Conservation (phyloP, 345 rosid species). For the Anastatica hierochuntica region DNA sequence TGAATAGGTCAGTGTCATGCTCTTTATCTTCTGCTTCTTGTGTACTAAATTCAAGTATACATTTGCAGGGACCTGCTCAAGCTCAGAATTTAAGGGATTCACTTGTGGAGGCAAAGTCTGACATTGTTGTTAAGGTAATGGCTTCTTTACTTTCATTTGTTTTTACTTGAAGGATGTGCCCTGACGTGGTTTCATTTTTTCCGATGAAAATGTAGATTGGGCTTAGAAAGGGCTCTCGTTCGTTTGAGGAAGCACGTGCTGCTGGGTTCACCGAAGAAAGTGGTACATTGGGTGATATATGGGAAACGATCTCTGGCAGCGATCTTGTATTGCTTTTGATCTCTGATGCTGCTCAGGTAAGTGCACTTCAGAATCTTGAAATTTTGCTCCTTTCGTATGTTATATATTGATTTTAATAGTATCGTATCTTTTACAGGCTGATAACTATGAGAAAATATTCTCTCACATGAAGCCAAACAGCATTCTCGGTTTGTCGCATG, state of each 20-base stretch:
- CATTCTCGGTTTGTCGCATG: conserved; percentile 89
- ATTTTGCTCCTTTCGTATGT: background rate
- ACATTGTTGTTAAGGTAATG: conserved; percentile 67
- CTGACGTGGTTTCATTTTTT: conserved; percentile 1
- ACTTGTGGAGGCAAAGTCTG: conserved; percentile 64
- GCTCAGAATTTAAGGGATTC: conserved; percentile 90
- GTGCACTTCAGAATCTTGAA: background rate
- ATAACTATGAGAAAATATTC: conserved; percentile 62
- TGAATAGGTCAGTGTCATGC: background rate
- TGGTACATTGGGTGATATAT: conserved; percentile 79
- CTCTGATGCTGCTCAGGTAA: conserved; percentile 89
- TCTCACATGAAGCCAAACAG: conserved; percentile 86
- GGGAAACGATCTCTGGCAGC: conserved; percentile 73
- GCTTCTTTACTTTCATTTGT: background rate
- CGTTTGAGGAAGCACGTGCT: conserved; percentile 78
- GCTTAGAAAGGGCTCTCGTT: conserved; percentile 71
- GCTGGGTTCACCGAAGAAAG: conserved; percentile 73
- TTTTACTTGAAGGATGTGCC: background rate
- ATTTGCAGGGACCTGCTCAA: conserved; percentile 77
- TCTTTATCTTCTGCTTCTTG: background rate
- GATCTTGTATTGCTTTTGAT: conserved; percentile 76
- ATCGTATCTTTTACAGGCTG: conserved; percentile 42
- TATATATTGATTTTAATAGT: background rate
- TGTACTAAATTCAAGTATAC: too few species aligned
- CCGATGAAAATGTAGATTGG: conserved; percentile 43